Conservation (phyloP, 2,329 filamentous ascomycete genomes). For the Fusarium haematococcum region DNA sequence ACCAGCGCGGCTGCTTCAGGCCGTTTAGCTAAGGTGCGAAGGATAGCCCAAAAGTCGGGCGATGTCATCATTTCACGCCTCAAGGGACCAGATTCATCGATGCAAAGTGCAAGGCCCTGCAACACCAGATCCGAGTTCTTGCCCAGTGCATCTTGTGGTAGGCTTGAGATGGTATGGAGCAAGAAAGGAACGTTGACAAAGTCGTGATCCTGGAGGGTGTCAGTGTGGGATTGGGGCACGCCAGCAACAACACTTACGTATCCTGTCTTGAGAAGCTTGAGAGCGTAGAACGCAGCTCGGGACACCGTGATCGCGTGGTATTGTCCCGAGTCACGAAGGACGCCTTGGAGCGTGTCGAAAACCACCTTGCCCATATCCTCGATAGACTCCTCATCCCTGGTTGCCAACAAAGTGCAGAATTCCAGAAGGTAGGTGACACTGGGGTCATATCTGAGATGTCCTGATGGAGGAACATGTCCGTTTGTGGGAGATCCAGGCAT, state of each 20-base stretch:
- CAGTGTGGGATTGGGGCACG: slow-evolving; percentile 15
- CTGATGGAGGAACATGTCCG: slow-evolving; percentile 50
- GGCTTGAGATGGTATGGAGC: slow-evolving; percentile 89
- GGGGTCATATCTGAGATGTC: slow-evolving; percentile 80
- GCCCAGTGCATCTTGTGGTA: slow-evolving; percentile 81
- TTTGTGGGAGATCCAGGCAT: slow-evolving; percentile 72
- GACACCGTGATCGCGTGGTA: slow-evolving; percentile 88
- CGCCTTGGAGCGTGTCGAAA: slow-evolving; percentile 81
- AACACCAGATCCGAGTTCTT: slow-evolving; percentile 82
- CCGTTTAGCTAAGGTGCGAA: slow-evolving; percentile 79
- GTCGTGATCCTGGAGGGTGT: slow-evolving; percentile 76
- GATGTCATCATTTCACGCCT: slow-evolving; percentile 95
- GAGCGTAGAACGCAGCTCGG: slow-evolving; percentile 86
- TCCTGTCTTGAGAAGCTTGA: slow-evolving; percentile 83
- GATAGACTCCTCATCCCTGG: slow-evolving; percentile 80
- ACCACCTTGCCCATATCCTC: slow-evolving; percentile 81
- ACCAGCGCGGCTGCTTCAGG: slow-evolving; percentile 80
- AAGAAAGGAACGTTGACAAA: slow-evolving; percentile 93
- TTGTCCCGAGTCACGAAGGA: slow-evolving; percentile 82
- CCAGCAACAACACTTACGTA: slow-evolving; percentile 71
- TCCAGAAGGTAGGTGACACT: slow-evolving; percentile 91
- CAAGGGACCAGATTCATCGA: slow-evolving; percentile 80
- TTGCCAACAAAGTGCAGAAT: slow-evolving; percentile 83
- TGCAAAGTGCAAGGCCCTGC: slow-evolving; percentile 82
- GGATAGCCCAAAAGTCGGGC: slow-evolving; percentile 95